Evolutionary conservation across 306 rosid species (phyloP), one percentile per base, ranked within the genome.

Genomic region (Cyamopsis tetragonoloba): DNA sequence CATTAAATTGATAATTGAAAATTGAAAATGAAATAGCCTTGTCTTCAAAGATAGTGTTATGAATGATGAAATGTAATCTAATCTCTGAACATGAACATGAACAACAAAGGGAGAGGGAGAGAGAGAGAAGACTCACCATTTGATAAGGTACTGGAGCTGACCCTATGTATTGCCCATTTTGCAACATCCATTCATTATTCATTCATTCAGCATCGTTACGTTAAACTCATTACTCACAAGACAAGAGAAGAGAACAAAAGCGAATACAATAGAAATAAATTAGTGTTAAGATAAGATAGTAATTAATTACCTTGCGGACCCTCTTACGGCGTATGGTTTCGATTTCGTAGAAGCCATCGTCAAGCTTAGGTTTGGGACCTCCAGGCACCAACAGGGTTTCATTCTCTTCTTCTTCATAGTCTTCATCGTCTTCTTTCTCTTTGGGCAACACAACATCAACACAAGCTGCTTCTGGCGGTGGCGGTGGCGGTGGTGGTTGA

Each of bases 321-420:
- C 96, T 82, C 73, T 75, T 89, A 30, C 95, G 89, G 63, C 95
- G 96, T 46, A 89, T 85, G 70, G 89, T 77, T 85, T 92, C 95
- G 41, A 92, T 83, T 78, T 89, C 96, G 57, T 80, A 89, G 62
- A 77, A 87, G 27, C 92, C 95, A 19, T 89, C 91, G 8, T 71
- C 93, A 12, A 92, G 88, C 77, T 85, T 87, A 2, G 84, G 84
- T 30, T 17, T 4, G 3, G 24, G 41, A 37, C 22, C 23, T 8
- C 39, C 34, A 72, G 70, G 22, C 57, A 39, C 51, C 53, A n/a
- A n/a, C n/a, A 44, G 74, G 42, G 64, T 68, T 54, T 50, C 72
- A 7, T 70, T 44, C 19, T 3, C 44, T 6, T 38, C 24, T 1
- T 38, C n/a, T n/a, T n/a, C n/a, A n/a, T n/a, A n/a, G n/a, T n/a